phyloP scores from a whole-genome alignment of 768 basidiomycete species.

The Cantharellus anzutake region DNA sequence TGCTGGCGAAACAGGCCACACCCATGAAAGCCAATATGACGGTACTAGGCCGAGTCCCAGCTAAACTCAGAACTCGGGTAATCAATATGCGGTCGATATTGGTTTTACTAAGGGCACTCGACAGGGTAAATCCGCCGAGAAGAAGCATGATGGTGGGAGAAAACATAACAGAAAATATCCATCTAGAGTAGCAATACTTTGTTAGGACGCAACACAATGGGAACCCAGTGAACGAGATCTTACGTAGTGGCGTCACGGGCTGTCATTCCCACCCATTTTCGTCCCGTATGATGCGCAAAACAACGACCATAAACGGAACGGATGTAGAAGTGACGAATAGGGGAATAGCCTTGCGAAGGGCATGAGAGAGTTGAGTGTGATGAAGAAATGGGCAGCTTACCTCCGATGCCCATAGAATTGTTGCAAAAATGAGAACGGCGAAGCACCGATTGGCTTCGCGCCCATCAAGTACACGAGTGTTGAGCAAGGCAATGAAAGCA shows the following conservation, averaged over 20 bases:
- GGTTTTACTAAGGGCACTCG: constrained; percentile 88
- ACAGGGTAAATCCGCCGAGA: constrained; percentile 94
- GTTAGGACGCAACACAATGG: background rate
- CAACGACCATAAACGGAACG: constrained; percentile 75
- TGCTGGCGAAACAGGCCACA: constrained; percentile 93
- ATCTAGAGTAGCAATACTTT: constrained; percentile 26
- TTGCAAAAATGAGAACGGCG: constrained; percentile 76
- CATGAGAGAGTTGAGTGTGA: background rate
- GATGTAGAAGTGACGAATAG: constrained; percentile 91
- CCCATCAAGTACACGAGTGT: constrained; percentile 36
- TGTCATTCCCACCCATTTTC: constrained; percentile 22
- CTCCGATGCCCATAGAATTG: constrained; percentile 93
- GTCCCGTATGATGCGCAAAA: constrained; percentile 52
- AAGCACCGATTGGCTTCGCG: constrained; percentile 74
- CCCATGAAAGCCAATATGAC: constrained; percentile 90
- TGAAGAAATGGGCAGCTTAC: constrained; percentile 22
- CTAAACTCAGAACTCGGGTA: constrained; percentile 74
- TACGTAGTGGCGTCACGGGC: constrained; percentile 68
- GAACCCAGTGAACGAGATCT: constrained; percentile 11
- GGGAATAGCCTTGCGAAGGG: constrained; percentile 56
- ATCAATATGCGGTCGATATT: constrained; percentile 85
- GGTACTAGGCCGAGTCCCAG: constrained; percentile 68
- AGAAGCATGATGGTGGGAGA: constrained; percentile 97
- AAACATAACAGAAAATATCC: constrained; percentile 89
- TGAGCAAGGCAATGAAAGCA: constrained; percentile 43